Evolutionary conservation across 2,329 filamentous ascomycete species (phyloP).

Genomic region (Paraconiothyrium brasiliense): DNA sequence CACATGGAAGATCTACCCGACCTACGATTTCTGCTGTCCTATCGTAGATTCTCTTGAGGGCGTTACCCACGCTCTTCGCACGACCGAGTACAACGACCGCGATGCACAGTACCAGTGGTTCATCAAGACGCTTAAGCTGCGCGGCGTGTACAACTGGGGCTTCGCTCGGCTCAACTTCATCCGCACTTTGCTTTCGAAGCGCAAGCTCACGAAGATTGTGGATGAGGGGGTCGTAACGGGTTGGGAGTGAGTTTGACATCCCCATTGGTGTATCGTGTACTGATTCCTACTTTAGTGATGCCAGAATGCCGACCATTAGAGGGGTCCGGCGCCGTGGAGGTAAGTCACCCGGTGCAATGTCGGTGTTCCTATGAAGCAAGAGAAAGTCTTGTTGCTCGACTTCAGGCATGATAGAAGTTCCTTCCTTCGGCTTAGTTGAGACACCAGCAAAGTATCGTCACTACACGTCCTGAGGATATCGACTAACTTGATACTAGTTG

Average conservation of each 20-base stretch:
- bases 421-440: too few species aligned
- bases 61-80: conserved; percentile 82
- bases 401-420: too few species aligned
- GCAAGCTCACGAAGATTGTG: conserved; percentile 85
- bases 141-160: conserved; percentile 84
- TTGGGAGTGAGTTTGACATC: conserved; percentile 65
- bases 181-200: conserved; percentile 82
- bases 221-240: conserved; percentile 79
- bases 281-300: conserved; percentile 58
- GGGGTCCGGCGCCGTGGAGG: conserved; percentile 65
- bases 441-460: too few species aligned
- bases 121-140: conserved; percentile 75
- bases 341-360: too few species aligned
- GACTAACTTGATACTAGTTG: too few species aligned
- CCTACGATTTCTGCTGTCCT: conserved; percentile 86
- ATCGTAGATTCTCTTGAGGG: conserved; percentile 83
- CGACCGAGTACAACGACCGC: conserved; percentile 87
- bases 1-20: conserved; percentile 86
- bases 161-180: conserved; percentile 87
- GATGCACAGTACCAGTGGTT: conserved; percentile 91
- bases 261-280: too few species aligned
- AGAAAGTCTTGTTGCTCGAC: too few species aligned
- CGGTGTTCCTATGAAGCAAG: too few species aligned
- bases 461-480: too few species aligned
- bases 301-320: conserved; percentile 84